A percentile compares a stretch with the other conserved stretches of the same genome.
phyloP scores from a whole-genome alignment of 495 filamentous ascomycete genomes.

The Niebla homalea region DNA sequence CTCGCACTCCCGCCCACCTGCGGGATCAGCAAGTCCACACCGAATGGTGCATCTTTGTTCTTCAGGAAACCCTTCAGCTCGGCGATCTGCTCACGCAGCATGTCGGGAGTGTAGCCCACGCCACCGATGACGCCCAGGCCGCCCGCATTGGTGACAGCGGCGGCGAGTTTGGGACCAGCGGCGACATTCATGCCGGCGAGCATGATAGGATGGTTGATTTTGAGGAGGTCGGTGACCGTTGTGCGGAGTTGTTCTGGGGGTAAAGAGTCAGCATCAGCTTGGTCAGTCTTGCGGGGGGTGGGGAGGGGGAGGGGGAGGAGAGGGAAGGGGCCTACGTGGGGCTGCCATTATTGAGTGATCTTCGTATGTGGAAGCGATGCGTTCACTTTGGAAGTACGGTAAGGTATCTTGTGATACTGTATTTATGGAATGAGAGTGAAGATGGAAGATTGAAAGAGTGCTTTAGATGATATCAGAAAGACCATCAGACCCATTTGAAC shows the following conservation, averaged over 20 bases:
- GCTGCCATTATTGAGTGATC: conserved; percentile 51
- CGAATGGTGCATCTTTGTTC: conserved; percentile 97
- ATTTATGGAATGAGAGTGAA: not conserved
- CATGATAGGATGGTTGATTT: conserved; percentile 92
- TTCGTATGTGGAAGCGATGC: conserved; percentile 4
- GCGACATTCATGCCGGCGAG: conserved; percentile 99
- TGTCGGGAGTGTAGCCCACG: conserved; percentile 91
- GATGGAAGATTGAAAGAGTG: not conserved
- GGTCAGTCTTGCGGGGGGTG: not conserved
- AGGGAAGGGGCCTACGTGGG: conserved; percentile 49
- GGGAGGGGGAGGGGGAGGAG: not conserved
- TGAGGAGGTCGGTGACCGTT: conserved; percentile 81
- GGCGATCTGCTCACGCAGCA: conserved; percentile 86
- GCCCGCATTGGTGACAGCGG: conserved; percentile 93
- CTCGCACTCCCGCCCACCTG: conserved; percentile 87
- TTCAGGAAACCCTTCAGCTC: conserved; percentile 82
- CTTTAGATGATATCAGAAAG: too few species aligned
- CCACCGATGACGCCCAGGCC: conserved; percentile 94
- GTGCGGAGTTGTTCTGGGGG: conserved; percentile 70
- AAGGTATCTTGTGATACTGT: too few species aligned
- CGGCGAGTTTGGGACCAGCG: conserved; percentile 90
- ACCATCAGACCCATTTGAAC: too few species aligned
- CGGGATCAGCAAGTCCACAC: conserved; percentile 86
- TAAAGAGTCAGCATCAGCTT: conserved; percentile 17
- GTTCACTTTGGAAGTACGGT: too few species aligned